These are phyloP conservation scores for Cyberlindnera sargentensis DNA, from an alignment of 805 yeast genomes.

Conservation along the genomic window DNA sequence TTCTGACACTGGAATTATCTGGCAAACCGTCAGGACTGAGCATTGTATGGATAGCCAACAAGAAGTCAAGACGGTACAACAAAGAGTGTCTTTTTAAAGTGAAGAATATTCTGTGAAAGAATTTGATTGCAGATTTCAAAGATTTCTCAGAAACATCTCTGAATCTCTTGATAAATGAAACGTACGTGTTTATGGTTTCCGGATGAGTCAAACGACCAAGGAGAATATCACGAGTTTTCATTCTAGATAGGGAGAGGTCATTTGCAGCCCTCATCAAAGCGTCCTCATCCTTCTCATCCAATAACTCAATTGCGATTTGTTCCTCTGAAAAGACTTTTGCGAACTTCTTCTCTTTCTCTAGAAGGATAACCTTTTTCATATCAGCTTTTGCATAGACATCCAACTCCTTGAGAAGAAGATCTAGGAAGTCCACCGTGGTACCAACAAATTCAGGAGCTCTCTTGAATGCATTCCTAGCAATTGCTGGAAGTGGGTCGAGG, in stretches of 20 bases:
- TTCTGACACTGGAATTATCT: conserved; percentile 37
- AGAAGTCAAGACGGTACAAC: conserved; percentile 66
- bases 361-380: conserved; percentile 39
- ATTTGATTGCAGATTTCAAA: conserved; percentile 58
- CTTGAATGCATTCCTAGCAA: conserved; percentile 59
- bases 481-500: conserved; percentile 44
- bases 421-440: conserved; percentile 57
- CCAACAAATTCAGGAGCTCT: conserved; percentile 57
- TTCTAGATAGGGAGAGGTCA: conserved; percentile 25
- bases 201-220: conserved; percentile 46
- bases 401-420: conserved; percentile 57
- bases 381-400: conserved; percentile 59
- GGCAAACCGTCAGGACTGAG: conserved; percentile 46
- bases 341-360: conserved; percentile 32
- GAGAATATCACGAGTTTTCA: conserved; percentile 37
- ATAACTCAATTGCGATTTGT: conserved; percentile 27
- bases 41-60: conserved; percentile 48
- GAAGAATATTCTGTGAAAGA: conserved; percentile 64
- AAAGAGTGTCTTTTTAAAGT: conserved; percentile 51
- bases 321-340: conserved; percentile 21
- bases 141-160: conserved; percentile 54
- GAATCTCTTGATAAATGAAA: conserved; percentile 52
- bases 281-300: conserved; percentile 25
- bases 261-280: conserved; percentile 26
- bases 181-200: conserved; percentile 56